These are phyloP conservation scores for Brettanomyces naardenensis DNA, from an alignment of 805 yeast species.

Conservation along the genomic window DNA sequence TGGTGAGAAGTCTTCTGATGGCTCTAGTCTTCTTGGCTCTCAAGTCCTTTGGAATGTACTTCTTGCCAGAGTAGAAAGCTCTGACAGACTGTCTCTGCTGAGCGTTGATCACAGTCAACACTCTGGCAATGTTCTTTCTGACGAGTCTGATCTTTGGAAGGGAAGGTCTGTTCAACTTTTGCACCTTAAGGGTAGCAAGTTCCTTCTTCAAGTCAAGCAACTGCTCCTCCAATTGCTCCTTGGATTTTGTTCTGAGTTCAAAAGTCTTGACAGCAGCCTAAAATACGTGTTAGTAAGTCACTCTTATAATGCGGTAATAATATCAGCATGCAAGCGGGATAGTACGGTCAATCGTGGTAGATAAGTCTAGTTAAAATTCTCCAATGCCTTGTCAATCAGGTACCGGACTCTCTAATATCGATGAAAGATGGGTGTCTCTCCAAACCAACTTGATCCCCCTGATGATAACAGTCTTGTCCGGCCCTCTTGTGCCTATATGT, in stretches of 20 bases:
- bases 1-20: conserved; percentile 92
- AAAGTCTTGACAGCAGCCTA: conserved; percentile 89
- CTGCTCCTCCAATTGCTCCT: conserved; percentile 92
- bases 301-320: background rate
- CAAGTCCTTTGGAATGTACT: conserved; percentile 95
- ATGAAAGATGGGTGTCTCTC: too few relatives aligned
- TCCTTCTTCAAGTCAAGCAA: conserved; percentile 95
- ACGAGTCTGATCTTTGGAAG: conserved; percentile 95
- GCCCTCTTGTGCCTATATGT: too few relatives aligned
- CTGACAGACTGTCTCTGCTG: conserved; percentile 94
- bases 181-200: conserved; percentile 92
- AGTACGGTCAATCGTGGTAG: too few relatives aligned
- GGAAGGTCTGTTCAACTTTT: conserved; percentile 86
- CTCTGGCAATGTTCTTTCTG: conserved; percentile 98
- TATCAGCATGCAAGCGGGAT: background rate
- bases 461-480: too few relatives aligned
- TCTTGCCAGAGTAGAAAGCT: conserved; percentile 91
- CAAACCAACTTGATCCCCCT: too few relatives aligned
- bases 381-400: too few relatives aligned
- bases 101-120: conserved; percentile 92
- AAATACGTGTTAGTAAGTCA: conserved; percentile 3
- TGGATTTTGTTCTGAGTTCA: conserved; percentile 95
- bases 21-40: conserved; percentile 99
- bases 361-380: too few relatives aligned
- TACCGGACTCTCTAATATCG: too few relatives aligned